Percentiles rank a stretch among this genome's conserved stretches.
phyloP scores from a whole-genome alignment of 106 monocot genomes.

The Platanthera zijinensis region DNA sequence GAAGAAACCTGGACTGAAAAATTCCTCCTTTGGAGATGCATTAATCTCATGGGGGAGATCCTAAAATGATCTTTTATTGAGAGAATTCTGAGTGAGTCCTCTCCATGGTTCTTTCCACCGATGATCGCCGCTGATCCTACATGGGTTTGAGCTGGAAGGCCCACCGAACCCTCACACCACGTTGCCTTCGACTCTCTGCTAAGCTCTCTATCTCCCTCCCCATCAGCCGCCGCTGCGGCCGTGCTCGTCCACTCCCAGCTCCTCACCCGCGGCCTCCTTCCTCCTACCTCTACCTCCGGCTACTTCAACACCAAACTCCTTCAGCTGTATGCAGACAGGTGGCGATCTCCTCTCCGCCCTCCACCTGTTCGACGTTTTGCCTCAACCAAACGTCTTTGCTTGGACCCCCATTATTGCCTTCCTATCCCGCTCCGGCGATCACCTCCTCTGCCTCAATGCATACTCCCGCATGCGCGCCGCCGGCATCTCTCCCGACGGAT shows the following conservation, averaged over 20 bases:
- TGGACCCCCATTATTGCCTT: slow-evolving; percentile 21
- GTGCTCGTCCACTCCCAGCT: slow-evolving; percentile 10
- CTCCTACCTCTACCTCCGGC: slow-evolving; percentile 4
- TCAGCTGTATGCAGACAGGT: slow-evolving; percentile 24
- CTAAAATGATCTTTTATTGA: too few species aligned
- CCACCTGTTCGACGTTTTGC: slow-evolving; percentile 16
- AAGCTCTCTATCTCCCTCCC: background rate
- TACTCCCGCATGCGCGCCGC: slow-evolving; percentile 20
- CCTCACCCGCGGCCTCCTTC: slow-evolving; percentile 10
- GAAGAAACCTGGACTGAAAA: too few species aligned
- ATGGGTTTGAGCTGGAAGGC: slow-evolving; percentile 2
- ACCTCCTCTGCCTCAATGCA: slow-evolving; percentile 1
- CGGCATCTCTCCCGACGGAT: slow-evolving; percentile 19
- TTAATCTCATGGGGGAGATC: too few species aligned
- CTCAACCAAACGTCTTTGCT: slow-evolving; percentile 25
- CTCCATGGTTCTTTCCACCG: background rate
- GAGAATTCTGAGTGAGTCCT: background rate
- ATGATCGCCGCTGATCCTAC: background rate
- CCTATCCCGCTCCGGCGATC: slow-evolving; percentile 15
- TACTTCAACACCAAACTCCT: slow-evolving; percentile 24
- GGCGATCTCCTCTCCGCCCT: slow-evolving; percentile 16
- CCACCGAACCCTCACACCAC: background rate
- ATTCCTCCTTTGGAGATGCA: too few species aligned
- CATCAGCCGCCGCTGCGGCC: background rate
- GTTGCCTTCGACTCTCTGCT: background rate